phyloP scores from a whole-genome alignment of 2,329 filamentous ascomycete genomes.

The Colletotrichum aenigma region DNA sequence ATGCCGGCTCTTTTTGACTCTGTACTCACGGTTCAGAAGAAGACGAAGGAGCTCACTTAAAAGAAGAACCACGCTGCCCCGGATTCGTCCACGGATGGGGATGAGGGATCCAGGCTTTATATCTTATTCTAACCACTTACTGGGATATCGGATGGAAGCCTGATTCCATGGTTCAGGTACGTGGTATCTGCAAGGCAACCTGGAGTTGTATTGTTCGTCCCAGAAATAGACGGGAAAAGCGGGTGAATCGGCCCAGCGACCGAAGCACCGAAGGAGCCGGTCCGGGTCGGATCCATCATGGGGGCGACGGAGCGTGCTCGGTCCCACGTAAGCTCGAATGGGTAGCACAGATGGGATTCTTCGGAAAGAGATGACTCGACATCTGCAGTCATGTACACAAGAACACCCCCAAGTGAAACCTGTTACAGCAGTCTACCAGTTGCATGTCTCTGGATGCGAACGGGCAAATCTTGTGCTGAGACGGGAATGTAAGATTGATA shows the following conservation, averaged over 20 bases:
- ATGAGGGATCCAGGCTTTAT: not conserved
- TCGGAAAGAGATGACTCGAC: not conserved
- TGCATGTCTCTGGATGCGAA: not conserved
- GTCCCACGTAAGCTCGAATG: not conserved
- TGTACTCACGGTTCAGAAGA: not conserved
- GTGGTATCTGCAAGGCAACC: not conserved
- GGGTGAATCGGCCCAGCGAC: not conserved
- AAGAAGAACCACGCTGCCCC: not conserved
- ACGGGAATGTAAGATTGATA: not conserved
- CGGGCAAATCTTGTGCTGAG: not conserved
- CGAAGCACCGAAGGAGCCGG: not conserved
- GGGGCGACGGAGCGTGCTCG: not conserved
- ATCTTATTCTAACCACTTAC: not conserved
- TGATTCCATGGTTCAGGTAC: not conserved
- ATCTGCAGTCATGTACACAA: not conserved
- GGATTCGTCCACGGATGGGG: not conserved
- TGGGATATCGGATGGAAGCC: accelerated
- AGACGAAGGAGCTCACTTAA: not conserved
- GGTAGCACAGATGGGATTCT: not conserved
- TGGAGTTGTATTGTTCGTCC: not conserved
- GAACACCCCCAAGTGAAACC: not conserved
- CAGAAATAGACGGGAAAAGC: not conserved
- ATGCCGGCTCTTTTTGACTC: not conserved
- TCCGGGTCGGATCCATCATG: not conserved
- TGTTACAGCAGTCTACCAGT: not conserved